Conservation (phyloP, 2,329 filamentous ascomycete genomes). For the Microcyclospora tardicrescens region DNA sequence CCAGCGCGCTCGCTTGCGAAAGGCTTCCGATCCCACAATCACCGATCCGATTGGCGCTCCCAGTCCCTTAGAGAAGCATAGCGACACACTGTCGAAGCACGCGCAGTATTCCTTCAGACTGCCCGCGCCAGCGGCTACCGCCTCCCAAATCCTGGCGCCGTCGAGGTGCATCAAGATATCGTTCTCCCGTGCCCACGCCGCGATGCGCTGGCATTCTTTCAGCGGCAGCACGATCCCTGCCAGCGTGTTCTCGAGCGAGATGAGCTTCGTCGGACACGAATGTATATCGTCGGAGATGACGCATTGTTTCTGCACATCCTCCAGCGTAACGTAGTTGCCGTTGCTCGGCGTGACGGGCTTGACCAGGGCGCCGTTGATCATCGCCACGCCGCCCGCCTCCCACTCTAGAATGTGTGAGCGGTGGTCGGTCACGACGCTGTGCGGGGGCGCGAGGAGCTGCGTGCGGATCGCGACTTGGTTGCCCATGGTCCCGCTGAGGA, state of each 20-base stretch:
- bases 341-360: constrained; percentile 56
- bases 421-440: constrained; percentile 66
- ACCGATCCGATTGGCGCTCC: constrained; percentile 72
- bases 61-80: constrained; percentile 74
- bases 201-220: constrained; percentile 54
- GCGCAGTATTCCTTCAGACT: constrained; percentile 53
- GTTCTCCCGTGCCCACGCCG: constrained; percentile 50
- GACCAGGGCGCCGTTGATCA: constrained; percentile 57
- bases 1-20: constrained; percentile 58
- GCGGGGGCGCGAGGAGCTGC: constrained; percentile 65
- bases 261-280: constrained; percentile 64
- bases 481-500: constrained; percentile 86
- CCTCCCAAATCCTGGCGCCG: constrained; percentile 72
- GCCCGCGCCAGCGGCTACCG: constrained; percentile 56
- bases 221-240: constrained; percentile 69
- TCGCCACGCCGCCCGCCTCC: constrained; percentile 56
- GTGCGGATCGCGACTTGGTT: constrained; percentile 76
- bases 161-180: constrained; percentile 62
- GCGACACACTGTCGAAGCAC: constrained; percentile 59
- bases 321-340: constrained; percentile 58
- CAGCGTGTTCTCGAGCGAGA: constrained; percentile 77
- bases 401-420: constrained; percentile 64
- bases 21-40: constrained; percentile 45
- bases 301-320: constrained; percentile 57
- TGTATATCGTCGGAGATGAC: constrained; percentile 60